Conservation (phyloP, 768 basidiomycete genomes). For the Suillus subalutaceus region DNA sequence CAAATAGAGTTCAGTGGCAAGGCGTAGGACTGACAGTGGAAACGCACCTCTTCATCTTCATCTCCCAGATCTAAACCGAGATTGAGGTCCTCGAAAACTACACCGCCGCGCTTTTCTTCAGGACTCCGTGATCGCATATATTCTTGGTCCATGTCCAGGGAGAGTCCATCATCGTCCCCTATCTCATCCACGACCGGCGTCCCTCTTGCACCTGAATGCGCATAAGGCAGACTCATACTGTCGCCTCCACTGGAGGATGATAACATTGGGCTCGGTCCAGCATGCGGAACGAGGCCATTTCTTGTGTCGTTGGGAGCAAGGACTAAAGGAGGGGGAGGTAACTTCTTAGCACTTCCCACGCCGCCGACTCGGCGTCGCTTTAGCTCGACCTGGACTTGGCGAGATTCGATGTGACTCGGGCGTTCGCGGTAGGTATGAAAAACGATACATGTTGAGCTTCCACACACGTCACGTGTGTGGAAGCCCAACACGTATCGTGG, state of each 20-base stretch:
- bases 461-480: no score
- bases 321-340: conserved; percentile 61
- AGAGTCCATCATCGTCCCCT: no score
- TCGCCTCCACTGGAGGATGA: conserved; percentile 34
- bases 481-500: no score
- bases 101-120: conserved; percentile 50
- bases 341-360: conserved; percentile 33
- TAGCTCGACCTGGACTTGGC: no score
- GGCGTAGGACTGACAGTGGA: conserved; percentile 13
- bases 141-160: no score
- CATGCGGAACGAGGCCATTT: conserved; percentile 36
- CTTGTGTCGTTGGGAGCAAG: conserved; percentile 43
- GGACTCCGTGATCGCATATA: conserved; percentile 31
- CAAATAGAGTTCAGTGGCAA: conserved; percentile 19
- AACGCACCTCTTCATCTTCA: conserved; percentile 46
- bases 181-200: conserved; percentile 16
- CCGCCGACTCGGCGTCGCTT: no score
- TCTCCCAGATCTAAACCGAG: conserved; percentile 44
- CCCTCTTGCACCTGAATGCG: conserved; percentile 35
- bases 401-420: no score
- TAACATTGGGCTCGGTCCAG: conserved; percentile 38
- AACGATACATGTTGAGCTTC: no score
- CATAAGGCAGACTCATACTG: conserved; percentile 47
- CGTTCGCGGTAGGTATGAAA: no score
- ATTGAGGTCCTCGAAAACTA: conserved; percentile 49